Conservation (phyloP, 2,329 filamentous ascomycete species). For the Ceratocystis cubensis region DNA sequence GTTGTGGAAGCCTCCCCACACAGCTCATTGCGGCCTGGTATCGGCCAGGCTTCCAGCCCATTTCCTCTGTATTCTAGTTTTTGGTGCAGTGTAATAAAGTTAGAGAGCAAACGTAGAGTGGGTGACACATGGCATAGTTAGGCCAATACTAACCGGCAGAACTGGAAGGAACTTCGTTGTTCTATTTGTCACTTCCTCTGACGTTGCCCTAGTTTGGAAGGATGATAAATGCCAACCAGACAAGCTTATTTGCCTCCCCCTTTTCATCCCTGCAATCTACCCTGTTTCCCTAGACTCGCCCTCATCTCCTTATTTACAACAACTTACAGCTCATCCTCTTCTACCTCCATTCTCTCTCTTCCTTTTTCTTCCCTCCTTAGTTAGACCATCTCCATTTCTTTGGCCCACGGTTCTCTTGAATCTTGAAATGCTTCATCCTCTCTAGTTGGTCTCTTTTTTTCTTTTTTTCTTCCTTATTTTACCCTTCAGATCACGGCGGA, state of each 20-base stretch:
- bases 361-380: neutral
- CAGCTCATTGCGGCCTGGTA: no score
- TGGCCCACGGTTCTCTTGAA: neutral
- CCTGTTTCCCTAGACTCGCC: neutral
- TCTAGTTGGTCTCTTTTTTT: conserved; percentile 2
- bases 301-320: neutral
- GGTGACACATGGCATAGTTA: no score
- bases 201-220: neutral
- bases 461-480: conserved; percentile 7
- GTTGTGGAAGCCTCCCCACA: no score
- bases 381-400: neutral
- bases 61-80: no score
- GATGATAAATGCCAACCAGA: neutral
- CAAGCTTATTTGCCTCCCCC: neutral
- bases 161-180: neutral
- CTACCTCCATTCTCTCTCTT: neutral
- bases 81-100: no score
- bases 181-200: neutral
- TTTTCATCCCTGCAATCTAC: neutral
- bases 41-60: no score
- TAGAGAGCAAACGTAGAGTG: no score
- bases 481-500: neutral
- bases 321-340: neutral
- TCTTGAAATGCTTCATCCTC: neutral
- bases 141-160: neutral